Evolutionary conservation across 345 rosid species (phyloP).

Genomic region (Luvunga scandens): DNA sequence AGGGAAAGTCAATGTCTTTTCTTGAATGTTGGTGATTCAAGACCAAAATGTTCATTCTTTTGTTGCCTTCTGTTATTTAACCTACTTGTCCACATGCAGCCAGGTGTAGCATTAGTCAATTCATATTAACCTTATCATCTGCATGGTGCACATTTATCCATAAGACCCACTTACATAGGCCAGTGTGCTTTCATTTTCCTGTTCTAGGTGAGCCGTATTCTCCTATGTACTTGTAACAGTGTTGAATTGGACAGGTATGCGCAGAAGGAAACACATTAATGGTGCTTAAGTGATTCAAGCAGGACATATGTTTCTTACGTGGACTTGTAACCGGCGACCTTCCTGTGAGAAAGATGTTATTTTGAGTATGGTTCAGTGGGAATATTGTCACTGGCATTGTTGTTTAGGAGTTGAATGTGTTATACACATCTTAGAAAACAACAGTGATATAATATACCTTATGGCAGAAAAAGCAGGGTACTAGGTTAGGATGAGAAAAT

Average conservation of each 20-base stretch:
- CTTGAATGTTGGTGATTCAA: background rate
- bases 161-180: background rate
- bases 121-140: background rate
- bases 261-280: conserved; percentile 25
- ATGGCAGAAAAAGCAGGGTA: background rate
- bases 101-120: background rate
- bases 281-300: background rate
- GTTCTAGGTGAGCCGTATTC: background rate
- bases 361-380: background rate
- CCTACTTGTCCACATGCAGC: background rate
- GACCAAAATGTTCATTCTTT: background rate
- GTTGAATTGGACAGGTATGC: conserved; percentile 21
- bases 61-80: background rate
- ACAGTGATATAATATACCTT: background rate
- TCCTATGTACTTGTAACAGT: background rate
- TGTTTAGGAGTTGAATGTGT: background rate
- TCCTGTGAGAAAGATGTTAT: background rate
- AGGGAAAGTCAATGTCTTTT: background rate
- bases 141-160: background rate
- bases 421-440: background rate
- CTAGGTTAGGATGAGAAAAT: background rate
- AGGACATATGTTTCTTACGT: background rate
- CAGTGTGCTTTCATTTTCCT: background rate
- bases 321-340: background rate
- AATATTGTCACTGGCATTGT: background rate